Conservation (phyloP, 192 early-diverging fungal species). For the Mortierella antarctica region DNA sequence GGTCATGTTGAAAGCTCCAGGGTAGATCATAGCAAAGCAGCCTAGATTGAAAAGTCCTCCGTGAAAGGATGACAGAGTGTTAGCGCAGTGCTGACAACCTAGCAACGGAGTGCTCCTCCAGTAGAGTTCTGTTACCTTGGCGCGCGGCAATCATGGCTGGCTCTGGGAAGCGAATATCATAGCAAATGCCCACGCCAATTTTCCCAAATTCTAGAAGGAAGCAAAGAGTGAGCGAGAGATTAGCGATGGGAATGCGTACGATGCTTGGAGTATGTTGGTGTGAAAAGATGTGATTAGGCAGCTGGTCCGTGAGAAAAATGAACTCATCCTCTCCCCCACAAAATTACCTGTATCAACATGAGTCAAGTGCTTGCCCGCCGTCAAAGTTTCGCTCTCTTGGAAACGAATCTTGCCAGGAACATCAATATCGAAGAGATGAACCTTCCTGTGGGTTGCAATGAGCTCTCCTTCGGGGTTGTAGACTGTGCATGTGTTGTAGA, state of each 20-base stretch:
- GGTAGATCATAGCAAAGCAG: constrained; percentile 95
- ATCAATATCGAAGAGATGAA: constrained; percentile 98
- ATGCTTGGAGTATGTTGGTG: too few species aligned
- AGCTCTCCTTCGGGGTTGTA: constrained; percentile 74
- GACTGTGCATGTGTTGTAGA: constrained; percentile 88
- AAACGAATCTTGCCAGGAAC: constrained; percentile 93
- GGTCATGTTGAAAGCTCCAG: constrained; percentile 95
- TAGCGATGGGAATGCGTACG: too few species aligned
- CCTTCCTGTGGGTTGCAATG: constrained; percentile 78
- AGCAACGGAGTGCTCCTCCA: too few species aligned
- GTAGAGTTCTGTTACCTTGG: constrained; percentile 52
- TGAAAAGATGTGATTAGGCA: too few species aligned
- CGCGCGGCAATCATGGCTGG: constrained; percentile 93
- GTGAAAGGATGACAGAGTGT: neutral
- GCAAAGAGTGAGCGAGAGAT: neutral
- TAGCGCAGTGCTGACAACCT: too few species aligned
- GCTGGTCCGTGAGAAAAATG: constrained; percentile 22
- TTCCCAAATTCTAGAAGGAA: constrained; percentile 71
- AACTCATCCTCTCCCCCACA: neutral
- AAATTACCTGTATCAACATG: constrained; percentile 75
- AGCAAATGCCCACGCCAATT: constrained; percentile 95
- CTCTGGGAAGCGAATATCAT: constrained; percentile 97
- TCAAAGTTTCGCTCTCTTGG: constrained; percentile 88
- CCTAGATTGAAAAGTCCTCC: constrained; percentile 36
- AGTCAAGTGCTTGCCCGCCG: constrained; percentile 80